phyloP scores from a whole-genome alignment of 2,329 filamentous ascomycete genomes.

The Cytospora mali region DNA sequence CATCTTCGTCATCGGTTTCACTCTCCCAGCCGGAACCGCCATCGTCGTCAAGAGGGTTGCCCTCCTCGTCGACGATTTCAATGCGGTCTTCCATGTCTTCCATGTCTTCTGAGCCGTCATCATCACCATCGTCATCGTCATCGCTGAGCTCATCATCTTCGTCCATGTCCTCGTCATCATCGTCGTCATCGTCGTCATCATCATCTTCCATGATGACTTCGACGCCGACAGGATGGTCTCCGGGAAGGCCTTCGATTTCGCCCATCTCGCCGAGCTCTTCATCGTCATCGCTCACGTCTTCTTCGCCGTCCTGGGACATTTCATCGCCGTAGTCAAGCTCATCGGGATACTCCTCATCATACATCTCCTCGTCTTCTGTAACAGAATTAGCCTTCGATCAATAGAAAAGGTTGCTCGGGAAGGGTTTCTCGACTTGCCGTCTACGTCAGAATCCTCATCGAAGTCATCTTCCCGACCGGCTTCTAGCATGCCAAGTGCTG shows the following conservation, averaged over 20 bases:
- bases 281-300: constrained; percentile 84
- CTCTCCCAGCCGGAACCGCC: constrained; percentile 65
- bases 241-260: constrained; percentile 74
- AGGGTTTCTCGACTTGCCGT: constrained; percentile 52
- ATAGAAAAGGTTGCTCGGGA: neutral
- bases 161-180: constrained; percentile 63
- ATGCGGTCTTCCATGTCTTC: constrained; percentile 53
- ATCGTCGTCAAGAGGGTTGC: constrained; percentile 61
- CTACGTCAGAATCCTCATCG: constrained; percentile 66
- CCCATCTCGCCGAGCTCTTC: constrained; percentile 83
- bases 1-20: constrained; percentile 59
- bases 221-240: constrained; percentile 60
- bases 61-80: constrained; percentile 67
- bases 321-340: constrained; percentile 91
- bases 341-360: constrained; percentile 86
- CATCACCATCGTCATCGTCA: constrained; percentile 59
- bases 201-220: constrained; percentile 79
- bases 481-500: constrained; percentile 92
- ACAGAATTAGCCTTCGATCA: constrained; percentile 34
- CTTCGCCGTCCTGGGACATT: constrained; percentile 75
- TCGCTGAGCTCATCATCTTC: constrained; percentile 59
- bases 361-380: constrained; percentile 86
- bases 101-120: constrained; percentile 55
- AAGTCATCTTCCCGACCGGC: constrained; percentile 79
- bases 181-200: constrained; percentile 64